Evolutionary conservation across 352 stramenopile genomes (phyloP), one percentile per base, ranked within the genome.

Genomic region (Phytophthora capsici): DNA sequence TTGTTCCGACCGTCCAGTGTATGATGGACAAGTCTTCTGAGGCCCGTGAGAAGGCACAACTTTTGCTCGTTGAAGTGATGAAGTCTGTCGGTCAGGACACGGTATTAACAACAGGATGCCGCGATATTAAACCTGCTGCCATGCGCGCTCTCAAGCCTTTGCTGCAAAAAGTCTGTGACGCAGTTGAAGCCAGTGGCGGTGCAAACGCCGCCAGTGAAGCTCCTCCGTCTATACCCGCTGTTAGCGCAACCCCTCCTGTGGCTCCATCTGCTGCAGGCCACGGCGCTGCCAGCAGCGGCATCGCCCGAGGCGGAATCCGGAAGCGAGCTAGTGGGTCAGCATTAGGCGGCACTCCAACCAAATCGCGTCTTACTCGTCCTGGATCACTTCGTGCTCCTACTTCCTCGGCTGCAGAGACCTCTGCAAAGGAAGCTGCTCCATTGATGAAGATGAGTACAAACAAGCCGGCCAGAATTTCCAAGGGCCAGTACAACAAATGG

Each of bases 91-190:
- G 88, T 0, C 89, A 92, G 46, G 83, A 94, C 36, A 68, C 73
- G 7, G 81, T 94, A 4, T 43, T 93, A 25, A 89, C 79, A 4
- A 77, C 66, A 9, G 87, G 86, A 7, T 96, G 88, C 34, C 69
- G 88, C 13, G 85, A 95, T 51, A 88, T 96, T 45, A 92, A 95
- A 44, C 88, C 88, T 25, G 88, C 88, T 4, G 84, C 92, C 23
- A 96, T 96, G 88, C 78, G 88, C 32, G 86, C 85, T 36, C 61
- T 96, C 4, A 88, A 90, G n/a, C 88, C 88, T n/a, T 71, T 95
- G 23, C 82, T 96, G 9, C 75, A 93, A 37, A 94, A 94, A 54
- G 86, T 90, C 4, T 80, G 57, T 36, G 78, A 88, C 22, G 50
- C 69, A 22, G 72, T 77, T 3, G 77, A 88, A 32, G 75, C 55